A percentile compares a stretch with the other conserved stretches of the same genome.
These are phyloP conservation scores for Exophiala alcalophila DNA, from an alignment of 2,329 filamentous ascomycete genomes.

Conservation along the genomic window DNA sequence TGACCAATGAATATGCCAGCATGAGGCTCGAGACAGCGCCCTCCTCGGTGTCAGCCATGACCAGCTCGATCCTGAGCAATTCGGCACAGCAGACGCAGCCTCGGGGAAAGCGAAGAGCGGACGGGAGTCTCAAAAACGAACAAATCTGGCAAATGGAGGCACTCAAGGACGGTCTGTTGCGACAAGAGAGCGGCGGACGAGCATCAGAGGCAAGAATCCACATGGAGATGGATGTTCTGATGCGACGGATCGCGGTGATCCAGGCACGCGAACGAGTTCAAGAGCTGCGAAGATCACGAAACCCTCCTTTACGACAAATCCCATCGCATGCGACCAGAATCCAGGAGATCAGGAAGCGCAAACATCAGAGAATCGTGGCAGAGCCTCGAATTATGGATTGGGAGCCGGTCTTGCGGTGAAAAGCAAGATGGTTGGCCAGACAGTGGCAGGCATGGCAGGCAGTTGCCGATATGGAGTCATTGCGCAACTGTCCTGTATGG, in stretches of 20 bases:
- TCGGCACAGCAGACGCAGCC: not conserved
- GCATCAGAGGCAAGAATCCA: not conserved
- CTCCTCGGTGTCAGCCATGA: not conserved
- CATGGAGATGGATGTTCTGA: conserved; percentile 12
- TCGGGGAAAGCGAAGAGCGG: conserved; percentile 10
- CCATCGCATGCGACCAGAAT: too few relatives aligned
- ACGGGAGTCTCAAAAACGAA: conserved; percentile 13
- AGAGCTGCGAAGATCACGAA: too few relatives aligned
- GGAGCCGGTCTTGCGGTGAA: conserved; percentile 6
- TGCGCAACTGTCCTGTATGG: too few relatives aligned
- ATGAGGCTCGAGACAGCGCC: not conserved
- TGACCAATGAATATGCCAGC: not conserved
- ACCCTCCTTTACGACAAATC: too few relatives aligned
- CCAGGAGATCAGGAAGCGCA: not conserved
- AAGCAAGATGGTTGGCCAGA: not conserved
- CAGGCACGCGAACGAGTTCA: too few relatives aligned
- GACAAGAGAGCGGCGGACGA: not conserved
- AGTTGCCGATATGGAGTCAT: too few relatives aligned
- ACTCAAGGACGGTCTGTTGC: not conserved
- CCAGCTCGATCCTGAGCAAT: not conserved
- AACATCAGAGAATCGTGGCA: not conserved
- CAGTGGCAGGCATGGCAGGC: too few relatives aligned
- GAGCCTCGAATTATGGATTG: conserved; percentile 1
- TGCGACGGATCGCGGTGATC: conserved; percentile 11
- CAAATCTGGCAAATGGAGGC: not conserved